Base-by-base conservation (phyloP, 2,329 filamentous ascomycete genomes). In the Monosporascus sp. region DNA sequence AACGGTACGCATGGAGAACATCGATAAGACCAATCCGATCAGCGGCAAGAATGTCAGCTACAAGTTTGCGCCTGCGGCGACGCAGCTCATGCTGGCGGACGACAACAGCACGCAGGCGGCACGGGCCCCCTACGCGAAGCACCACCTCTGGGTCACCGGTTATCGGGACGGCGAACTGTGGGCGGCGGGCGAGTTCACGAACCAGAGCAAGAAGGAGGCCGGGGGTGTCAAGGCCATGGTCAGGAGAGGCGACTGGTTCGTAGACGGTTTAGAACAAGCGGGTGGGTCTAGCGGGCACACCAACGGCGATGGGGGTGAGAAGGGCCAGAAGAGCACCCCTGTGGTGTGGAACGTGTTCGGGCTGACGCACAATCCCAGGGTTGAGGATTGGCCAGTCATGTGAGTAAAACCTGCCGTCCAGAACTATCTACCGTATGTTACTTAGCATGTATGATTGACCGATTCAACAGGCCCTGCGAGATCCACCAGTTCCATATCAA, bases 351-450 rank as follows among this genome's bases (percentile, higher is more conserved):
- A 67, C n/a, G 73, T 75, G 3, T 78, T 76, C 56, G 74, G 75
- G 5, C 60, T 78, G 47, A 78, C 75, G 9, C 74, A 79, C 51
- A 77, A 77, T 49, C 74, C 74, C 1, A 64, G 74, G 5, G 71
- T 76, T 5, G 74, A 78, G 57, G 74, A 78, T 54, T 78, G 75
- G 75, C 75, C 75, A 5, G 75, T 78, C 9, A 78, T 78, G 75
- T 77, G 60, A 72, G 75, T 44, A 15, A 18, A 15, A 31, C n/a
- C n/a, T 18, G 34, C 22, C 47, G 47, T 6, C 27, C 25, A 20
- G 6, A 37, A 39, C 15, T 41, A 34, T 50, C 34, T 34, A 31
- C 42, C 39, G 38, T 38, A 42, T 14, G 20, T 17, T n/a, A 17
- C n/a, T 17, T 31, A 41, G 37, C 48, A 53, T 27, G 53, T 18